Conservation (phyloP, 2,329 filamentous ascomycete genomes). For the Colletotrichum chlorophyti region DNA sequence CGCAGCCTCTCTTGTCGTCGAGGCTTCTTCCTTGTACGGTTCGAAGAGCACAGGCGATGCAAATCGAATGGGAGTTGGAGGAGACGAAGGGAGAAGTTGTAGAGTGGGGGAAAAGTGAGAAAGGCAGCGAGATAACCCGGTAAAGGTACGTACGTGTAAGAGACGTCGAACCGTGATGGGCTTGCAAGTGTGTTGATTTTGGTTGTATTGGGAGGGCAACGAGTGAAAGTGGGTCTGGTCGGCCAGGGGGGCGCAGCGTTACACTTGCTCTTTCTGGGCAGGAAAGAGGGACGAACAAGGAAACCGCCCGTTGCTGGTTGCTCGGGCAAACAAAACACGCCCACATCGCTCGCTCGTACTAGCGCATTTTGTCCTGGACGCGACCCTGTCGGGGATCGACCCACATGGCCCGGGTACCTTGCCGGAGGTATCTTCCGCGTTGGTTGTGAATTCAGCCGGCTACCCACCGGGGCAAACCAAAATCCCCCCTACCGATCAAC, state of each 20-base stretch:
- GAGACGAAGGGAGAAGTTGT: background rate
- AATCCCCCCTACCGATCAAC: too few species aligned
- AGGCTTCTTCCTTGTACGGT: conserved; percentile 22
- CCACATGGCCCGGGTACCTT: too few species aligned
- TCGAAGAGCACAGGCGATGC: background rate
- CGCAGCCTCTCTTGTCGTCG: conserved; percentile 3
- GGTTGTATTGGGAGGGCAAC: conserved; percentile 26
- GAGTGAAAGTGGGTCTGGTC: background rate
- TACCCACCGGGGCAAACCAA: too few species aligned
- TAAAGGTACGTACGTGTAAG: background rate
- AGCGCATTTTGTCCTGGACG: too few species aligned
- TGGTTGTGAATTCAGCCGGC: too few species aligned
- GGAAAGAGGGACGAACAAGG: background rate
- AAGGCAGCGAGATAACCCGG: background rate
- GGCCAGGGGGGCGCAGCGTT: background rate
- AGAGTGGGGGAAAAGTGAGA: background rate
- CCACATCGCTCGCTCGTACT: background rate
- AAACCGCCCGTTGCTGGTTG: conserved; percentile 15
- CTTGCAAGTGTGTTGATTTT: conserved; percentile 17
- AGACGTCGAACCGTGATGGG: conserved; percentile 4
- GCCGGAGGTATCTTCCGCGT: too few species aligned
- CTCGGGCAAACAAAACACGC: conserved; percentile 27
- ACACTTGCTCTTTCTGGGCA: background rate
- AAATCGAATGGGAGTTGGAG: background rate
- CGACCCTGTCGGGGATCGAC: conserved; percentile 8